Evolutionary conservation across 192 early-diverging fungal genomes (phyloP).

Genomic region (Rhizophagus prolifer): DNA sequence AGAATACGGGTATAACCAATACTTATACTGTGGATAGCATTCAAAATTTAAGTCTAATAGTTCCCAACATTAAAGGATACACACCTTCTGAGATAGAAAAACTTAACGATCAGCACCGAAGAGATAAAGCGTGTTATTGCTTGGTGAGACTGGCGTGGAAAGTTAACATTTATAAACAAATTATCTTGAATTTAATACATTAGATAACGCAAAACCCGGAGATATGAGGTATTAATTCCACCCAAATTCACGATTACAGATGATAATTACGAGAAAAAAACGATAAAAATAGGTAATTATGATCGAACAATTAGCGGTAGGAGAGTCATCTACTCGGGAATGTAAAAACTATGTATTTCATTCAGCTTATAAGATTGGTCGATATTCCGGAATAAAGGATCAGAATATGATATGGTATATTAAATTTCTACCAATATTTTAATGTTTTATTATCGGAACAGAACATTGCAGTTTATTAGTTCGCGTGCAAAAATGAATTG

Average conservation of each 20-base stretch:
- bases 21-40: too few relatives aligned
- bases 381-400: constrained; percentile 34
- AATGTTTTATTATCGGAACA: too few relatives aligned
- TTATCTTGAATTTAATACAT: constrained; percentile 33
- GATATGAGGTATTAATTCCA: constrained; percentile 26
- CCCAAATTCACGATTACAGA: constrained; percentile 22
- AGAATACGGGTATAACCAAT: too few relatives aligned
- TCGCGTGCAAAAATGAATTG: too few relatives aligned
- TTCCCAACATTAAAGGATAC: too few relatives aligned
- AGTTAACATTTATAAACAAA: constrained; percentile 41
- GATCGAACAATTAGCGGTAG: constrained; percentile 4
- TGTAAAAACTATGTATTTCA: constrained; percentile 33
- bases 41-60: too few relatives aligned
- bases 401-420: constrained; percentile 27
- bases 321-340: constrained; percentile 26
- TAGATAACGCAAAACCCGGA: constrained; percentile 25
- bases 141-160: constrained; percentile 31
- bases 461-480: too few relatives aligned
- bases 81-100: too few relatives aligned
- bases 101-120: not conserved
- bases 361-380: constrained; percentile 28
- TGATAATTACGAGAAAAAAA: constrained; percentile 12
- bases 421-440: too few relatives aligned
- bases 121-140: constrained; percentile 2
- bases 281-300: constrained; percentile 23